Conservation (phyloP, 148 eudicot genomes). For the Suaeda aralocaspica region DNA sequence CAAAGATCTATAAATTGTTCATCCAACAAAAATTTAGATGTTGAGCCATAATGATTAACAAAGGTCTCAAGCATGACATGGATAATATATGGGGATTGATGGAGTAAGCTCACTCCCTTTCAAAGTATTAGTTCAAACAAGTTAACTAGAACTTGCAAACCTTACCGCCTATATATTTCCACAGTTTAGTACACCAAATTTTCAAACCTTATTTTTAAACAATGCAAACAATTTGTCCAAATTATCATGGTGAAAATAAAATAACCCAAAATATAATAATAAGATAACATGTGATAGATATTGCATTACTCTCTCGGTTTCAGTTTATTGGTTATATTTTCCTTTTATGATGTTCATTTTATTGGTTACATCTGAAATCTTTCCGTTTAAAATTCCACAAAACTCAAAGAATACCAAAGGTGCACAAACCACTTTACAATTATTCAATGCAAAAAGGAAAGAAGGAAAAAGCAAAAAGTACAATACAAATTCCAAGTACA, state of each 20-base stretch:
- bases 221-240: background rate
- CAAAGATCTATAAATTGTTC: background rate
- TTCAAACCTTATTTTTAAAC: background rate
- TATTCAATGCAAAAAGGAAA: too few relatives aligned
- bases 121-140: background rate
- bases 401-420: too few relatives aligned
- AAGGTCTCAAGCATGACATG: background rate
- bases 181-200: background rate
- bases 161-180: background rate
- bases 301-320: too few relatives aligned
- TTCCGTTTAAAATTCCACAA: too few relatives aligned
- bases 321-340: too few relatives aligned
- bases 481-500: too few relatives aligned
- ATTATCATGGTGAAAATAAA: background rate
- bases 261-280: background rate
- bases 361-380: too few relatives aligned
- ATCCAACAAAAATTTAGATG: background rate
- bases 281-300: background rate
- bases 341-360: too few relatives aligned
- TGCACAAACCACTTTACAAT: too few relatives aligned
- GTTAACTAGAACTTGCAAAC: background rate
- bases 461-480: too few relatives aligned
- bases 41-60: background rate
- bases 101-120: background rate
- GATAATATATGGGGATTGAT: background rate